Evolutionary conservation across 2,329 filamentous ascomycete genomes (phyloP).

Genomic region (Sclerotinia trifoliorum): DNA sequence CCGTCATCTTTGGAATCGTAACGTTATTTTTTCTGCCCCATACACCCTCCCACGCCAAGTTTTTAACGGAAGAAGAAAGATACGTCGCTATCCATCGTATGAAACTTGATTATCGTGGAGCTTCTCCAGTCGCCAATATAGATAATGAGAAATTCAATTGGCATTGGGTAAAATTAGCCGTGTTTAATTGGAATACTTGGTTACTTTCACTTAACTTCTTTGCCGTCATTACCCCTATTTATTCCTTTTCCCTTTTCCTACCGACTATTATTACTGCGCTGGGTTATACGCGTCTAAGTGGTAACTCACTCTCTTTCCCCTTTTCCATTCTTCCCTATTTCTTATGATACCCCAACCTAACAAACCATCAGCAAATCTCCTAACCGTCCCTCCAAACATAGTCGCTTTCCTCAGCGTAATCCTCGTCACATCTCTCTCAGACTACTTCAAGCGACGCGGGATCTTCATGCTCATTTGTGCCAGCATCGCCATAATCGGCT

Average conservation of each 20-base stretch:
- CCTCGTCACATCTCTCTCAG: conserved; percentile 68
- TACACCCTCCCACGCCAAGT: conserved; percentile 19
- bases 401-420: conserved; percentile 67
- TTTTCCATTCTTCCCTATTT: not conserved
- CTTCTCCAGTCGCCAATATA: not conserved
- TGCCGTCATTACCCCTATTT: conserved; percentile 34
- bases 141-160: conserved; percentile 21
- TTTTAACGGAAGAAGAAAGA: conserved; percentile 13
- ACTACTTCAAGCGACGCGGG: conserved; percentile 69
- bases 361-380: conserved; percentile 48
- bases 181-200: conserved; percentile 22
- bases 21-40: conserved; percentile 13
- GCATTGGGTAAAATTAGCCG: conserved; percentile 21
- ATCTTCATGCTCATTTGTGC: conserved; percentile 66
- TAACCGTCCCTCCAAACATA: conserved; percentile 56
- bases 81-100: conserved; percentile 18
- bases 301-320: not conserved
- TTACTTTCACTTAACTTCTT: conserved; percentile 20
- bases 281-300: conserved; percentile 48
- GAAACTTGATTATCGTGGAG: conserved; percentile 18
- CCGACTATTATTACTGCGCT: conserved; percentile 49
- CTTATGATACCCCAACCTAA: not conserved
- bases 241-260: conserved; percentile 45
- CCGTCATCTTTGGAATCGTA: conserved; percentile 14
- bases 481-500: conserved; percentile 70